A percentile compares a stretch with the other conserved stretches of the same genome.
These are phyloP conservation scores for Auriscalpium microsporum DNA, from an alignment of 768 basidiomycete species.

Conservation along the genomic window DNA sequence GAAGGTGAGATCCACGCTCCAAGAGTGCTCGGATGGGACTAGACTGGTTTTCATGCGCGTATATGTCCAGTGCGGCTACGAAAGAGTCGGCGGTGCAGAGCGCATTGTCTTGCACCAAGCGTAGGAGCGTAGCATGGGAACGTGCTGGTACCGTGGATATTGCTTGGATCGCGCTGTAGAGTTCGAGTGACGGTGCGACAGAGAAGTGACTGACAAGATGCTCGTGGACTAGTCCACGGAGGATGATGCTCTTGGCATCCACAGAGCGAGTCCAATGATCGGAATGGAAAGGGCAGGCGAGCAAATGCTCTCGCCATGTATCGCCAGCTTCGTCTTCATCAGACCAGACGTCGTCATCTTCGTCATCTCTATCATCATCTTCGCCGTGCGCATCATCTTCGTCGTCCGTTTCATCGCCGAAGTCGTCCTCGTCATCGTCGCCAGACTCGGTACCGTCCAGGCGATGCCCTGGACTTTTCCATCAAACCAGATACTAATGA, in stretches of 20 bases:
- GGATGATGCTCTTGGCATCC: constrained; percentile 29
- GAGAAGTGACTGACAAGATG: constrained; percentile 43
- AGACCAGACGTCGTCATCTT: constrained; percentile 19
- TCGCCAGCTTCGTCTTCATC: constrained; percentile 23
- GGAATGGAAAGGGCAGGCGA: constrained; percentile 30
- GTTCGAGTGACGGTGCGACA: constrained; percentile 34
- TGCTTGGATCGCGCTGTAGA: constrained; percentile 36
- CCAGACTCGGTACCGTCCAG: constrained; percentile 19
- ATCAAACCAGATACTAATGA: too few species aligned
- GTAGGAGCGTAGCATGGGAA: constrained; percentile 20
- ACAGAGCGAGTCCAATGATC: constrained; percentile 44
- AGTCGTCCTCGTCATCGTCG: constrained; percentile 26
- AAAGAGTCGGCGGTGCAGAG: constrained; percentile 43
- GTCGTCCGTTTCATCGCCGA: constrained; percentile 23
- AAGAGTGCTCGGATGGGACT: constrained; percentile 35
- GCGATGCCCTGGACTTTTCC: too few species aligned
- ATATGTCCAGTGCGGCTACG: constrained; percentile 46
- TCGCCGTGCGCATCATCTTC: constrained; percentile 21
- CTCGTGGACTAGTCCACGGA: constrained; percentile 38
- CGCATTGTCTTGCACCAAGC: constrained; percentile 32
- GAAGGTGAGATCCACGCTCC: constrained; percentile 38
- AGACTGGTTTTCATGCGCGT: constrained; percentile 29
- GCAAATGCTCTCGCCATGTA: constrained; percentile 21
- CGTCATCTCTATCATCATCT: constrained; percentile 22
- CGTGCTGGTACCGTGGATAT: constrained; percentile 23